These are phyloP conservation scores for Coriaria nepalensis DNA, from an alignment of 306 rosid species.

Conservation along the genomic window DNA sequence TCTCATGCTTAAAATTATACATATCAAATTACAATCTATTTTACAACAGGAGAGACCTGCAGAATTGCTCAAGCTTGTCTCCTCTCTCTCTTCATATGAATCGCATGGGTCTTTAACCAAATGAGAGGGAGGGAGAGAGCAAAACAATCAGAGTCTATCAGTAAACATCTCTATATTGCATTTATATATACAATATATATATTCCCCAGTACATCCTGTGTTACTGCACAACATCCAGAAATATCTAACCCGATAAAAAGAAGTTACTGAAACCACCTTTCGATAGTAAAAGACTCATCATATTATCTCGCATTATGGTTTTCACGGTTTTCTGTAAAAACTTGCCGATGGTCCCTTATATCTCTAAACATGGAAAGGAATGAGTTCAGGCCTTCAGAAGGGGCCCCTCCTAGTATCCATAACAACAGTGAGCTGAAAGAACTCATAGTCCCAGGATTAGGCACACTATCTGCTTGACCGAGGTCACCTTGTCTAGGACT, in stretches of 20 bases:
- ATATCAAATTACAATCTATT: too few relatives aligned
- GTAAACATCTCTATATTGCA: constrained; percentile 1
- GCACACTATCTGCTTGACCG: constrained; percentile 50
- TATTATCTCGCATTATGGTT: constrained; percentile 34
- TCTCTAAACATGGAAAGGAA: constrained; percentile 88
- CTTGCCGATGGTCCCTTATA: constrained; percentile 74
- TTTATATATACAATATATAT: constrained; percentile 17
- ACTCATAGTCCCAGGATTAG: constrained; percentile 59
- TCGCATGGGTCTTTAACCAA: too few relatives aligned
- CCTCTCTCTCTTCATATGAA: too few relatives aligned
- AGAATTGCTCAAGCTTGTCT: too few relatives aligned
- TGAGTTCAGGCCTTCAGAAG: constrained; percentile 81
- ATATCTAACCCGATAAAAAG: not conserved
- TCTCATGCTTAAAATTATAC: too few relatives aligned
- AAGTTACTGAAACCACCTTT: not conserved
- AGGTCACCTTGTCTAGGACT: constrained; percentile 37
- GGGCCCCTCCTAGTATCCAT: constrained; percentile 87
- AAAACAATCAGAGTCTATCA: too few relatives aligned
- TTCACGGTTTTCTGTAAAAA: constrained; percentile 32
- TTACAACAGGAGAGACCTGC: too few relatives aligned
- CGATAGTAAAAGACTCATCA: not conserved
- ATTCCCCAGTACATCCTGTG: constrained; percentile 7
- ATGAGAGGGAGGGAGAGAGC: too few relatives aligned
- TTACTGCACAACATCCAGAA: constrained; percentile 3
- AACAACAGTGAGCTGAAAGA: constrained; percentile 75